These are phyloP conservation scores for Malassezia vespertilionis DNA, from an alignment of 1,284 basidiomycete genomes.

Conservation along the genomic window DNA sequence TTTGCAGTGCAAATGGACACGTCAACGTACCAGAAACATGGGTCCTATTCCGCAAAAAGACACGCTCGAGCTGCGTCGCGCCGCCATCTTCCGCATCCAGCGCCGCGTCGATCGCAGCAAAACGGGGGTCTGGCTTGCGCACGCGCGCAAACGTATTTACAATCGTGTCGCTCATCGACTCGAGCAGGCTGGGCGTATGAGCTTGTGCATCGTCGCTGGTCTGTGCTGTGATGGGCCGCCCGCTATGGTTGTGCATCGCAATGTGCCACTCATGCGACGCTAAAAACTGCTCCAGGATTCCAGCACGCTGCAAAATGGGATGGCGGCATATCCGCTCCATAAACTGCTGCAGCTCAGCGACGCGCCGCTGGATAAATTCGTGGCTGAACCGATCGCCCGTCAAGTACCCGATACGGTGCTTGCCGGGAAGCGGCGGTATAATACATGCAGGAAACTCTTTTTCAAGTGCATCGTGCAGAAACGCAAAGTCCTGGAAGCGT, in stretches of 20 bases:
- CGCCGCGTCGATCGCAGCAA: conserved; percentile 74
- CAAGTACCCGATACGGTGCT: conserved; percentile 82
- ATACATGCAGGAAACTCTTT: conserved; percentile 93
- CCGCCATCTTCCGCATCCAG: conserved; percentile 94
- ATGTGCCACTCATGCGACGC: conserved; percentile 84
- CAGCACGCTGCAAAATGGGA: conserved; percentile 83
- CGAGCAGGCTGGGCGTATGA: conserved; percentile 47
- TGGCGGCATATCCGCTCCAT: conserved; percentile 79
- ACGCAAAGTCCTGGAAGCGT: conserved; percentile 93
- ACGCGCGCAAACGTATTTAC: conserved; percentile 89
- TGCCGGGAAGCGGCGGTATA: conserved; percentile 88
- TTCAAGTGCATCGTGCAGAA: conserved; percentile 74
- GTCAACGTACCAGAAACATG: conserved; percentile 60
- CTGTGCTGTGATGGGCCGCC: conserved; percentile 12
- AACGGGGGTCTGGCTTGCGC: conserved; percentile 89
- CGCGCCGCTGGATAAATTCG: conserved; percentile 86
- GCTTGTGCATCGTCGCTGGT: conserved; percentile 14
- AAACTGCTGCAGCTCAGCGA: conserved; percentile 86
- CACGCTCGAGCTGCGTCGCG: conserved; percentile 60
- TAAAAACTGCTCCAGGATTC: conserved; percentile 78
- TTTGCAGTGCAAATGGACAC: conserved; percentile 5
- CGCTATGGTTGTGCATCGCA: conserved; percentile 43
- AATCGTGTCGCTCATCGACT: conserved; percentile 87
- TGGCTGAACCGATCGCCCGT: conserved; percentile 92
- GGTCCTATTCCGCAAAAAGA: conserved; percentile 27